Percentiles rank a stretch among this genome's conserved stretches.
phyloP scores from a whole-genome alignment of 176 grass and related monocot species.

The Ensete glaucum region DNA sequence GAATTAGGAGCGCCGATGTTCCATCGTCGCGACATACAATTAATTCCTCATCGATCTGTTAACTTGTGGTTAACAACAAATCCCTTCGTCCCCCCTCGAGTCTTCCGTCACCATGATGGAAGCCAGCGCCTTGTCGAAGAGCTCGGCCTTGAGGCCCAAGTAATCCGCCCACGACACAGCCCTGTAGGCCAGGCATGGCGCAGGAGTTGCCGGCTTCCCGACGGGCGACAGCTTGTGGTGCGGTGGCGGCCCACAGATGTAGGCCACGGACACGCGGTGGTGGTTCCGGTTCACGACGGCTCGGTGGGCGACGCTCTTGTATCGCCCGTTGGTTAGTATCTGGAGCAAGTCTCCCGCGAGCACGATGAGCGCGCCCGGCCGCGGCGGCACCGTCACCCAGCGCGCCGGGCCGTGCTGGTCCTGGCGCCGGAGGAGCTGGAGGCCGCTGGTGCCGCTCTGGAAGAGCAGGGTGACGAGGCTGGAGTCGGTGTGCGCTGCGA shows the following conservation, averaged over 20 bases:
- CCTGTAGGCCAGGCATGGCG: conserved; percentile 38
- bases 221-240: conserved; percentile 54
- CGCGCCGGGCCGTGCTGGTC: neutral
- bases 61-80: no score
- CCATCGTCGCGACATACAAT: no score
- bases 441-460: conserved; percentile 71
- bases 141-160: conserved; percentile 50
- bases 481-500: conserved; percentile 88
- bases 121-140: conserved; percentile 49
- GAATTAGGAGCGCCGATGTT: no score
- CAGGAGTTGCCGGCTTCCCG: conserved; percentile 26
- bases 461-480: conserved; percentile 82
- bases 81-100: no score
- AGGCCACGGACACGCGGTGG: conserved; percentile 63
- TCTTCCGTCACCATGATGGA: neutral
- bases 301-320: conserved; percentile 83
- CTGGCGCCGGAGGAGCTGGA: conserved; percentile 54
- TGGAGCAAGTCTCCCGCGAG: conserved; percentile 88
- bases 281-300: conserved; percentile 68
- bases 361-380: conserved; percentile 49
- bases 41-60: no score
- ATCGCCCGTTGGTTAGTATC: conserved; percentile 76
- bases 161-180: conserved; percentile 89
- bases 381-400: conserved; percentile 20
- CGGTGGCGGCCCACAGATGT: conserved; percentile 62